phyloP scores from a whole-genome alignment of 2,329 filamentous ascomycete genomes.

The Alternaria conjuncta region DNA sequence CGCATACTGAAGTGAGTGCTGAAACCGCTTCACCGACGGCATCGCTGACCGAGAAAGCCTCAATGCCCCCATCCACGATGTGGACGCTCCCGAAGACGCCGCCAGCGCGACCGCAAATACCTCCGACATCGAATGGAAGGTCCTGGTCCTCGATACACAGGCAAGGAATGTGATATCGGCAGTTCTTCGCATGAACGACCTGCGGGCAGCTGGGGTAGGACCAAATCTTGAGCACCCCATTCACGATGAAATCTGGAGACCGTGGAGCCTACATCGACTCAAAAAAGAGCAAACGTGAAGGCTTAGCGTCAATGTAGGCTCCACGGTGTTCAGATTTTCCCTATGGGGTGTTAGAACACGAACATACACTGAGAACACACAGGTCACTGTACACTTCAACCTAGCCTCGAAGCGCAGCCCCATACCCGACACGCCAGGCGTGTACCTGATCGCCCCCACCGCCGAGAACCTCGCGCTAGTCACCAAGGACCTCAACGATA shows the following conservation, averaged over 20 bases:
- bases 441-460: constrained; percentile 95
- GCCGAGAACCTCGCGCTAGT: constrained; percentile 80
- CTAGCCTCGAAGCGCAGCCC: constrained; percentile 81
- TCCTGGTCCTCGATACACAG: constrained; percentile 90
- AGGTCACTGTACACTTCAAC: constrained; percentile 57
- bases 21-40: not conserved
- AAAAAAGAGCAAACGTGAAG: too few relatives aligned
- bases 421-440: constrained; percentile 78
- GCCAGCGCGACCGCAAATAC: constrained; percentile 13
- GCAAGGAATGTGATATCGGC: constrained; percentile 97
- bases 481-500: constrained; percentile 82
- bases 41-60: constrained; percentile 51
- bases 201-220: constrained; percentile 80
- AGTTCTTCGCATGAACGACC: constrained; percentile 89
- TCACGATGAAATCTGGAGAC: not conserved
- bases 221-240: not conserved
- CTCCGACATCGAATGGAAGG: constrained; percentile 45
- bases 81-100: constrained; percentile 68
- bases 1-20: constrained; percentile 76
- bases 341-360: not conserved
- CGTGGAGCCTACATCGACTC: not conserved
- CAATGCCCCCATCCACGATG: constrained; percentile 70
- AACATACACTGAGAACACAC: constrained; percentile 67
- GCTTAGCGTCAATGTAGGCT: not conserved
- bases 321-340: not conserved